Evolutionary conservation across 768 basidiomycete genomes (phyloP).

Genomic region (Hygrocybe coccinea): DNA sequence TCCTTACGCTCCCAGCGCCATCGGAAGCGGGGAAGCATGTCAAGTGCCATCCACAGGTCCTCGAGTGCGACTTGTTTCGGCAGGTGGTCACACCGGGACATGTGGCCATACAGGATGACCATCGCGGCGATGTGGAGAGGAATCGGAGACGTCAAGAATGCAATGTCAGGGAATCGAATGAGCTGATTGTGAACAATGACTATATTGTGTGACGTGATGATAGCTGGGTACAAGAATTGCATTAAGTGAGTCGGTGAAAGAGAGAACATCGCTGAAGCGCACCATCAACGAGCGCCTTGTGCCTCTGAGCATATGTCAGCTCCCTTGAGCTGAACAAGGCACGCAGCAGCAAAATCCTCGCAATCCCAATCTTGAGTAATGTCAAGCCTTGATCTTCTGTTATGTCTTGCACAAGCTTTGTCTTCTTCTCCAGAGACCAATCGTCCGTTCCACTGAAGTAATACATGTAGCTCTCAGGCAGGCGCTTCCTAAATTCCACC

Average conservation of each 20-base stretch:
- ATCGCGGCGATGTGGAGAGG: slow-evolving; percentile 87
- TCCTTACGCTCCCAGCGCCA: slow-evolving; percentile 92
- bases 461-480: slow-evolving; percentile 67
- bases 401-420: slow-evolving; percentile 64
- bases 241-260: background rate
- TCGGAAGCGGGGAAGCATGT: slow-evolving; percentile 83
- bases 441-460: slow-evolving; percentile 78
- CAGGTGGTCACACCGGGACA: slow-evolving; percentile 69
- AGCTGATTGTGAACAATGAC: slow-evolving; percentile 81
- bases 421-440: slow-evolving; percentile 63
- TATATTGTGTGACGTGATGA: slow-evolving; percentile 82
- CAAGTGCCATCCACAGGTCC: slow-evolving; percentile 82
- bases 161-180: slow-evolving; percentile 79
- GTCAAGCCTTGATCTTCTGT: slow-evolving; percentile 80
- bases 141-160: slow-evolving; percentile 85
- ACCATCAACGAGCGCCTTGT: slow-evolving; percentile 77
- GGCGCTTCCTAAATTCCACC: slow-evolving; percentile 58
- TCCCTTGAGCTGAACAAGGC: slow-evolving; percentile 77
- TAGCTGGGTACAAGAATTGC: slow-evolving; percentile 42
- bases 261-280: slow-evolving; percentile 19
- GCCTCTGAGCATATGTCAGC: slow-evolving; percentile 57
- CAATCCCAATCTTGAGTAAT: slow-evolving; percentile 75
- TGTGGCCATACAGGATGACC: slow-evolving; percentile 85
- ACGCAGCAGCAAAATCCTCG: slow-evolving; percentile 70
- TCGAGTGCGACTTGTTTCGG: slow-evolving; percentile 63